Conservation (phyloP, 1,284 basidiomycete species). For the Rhizopogon parksii region DNA sequence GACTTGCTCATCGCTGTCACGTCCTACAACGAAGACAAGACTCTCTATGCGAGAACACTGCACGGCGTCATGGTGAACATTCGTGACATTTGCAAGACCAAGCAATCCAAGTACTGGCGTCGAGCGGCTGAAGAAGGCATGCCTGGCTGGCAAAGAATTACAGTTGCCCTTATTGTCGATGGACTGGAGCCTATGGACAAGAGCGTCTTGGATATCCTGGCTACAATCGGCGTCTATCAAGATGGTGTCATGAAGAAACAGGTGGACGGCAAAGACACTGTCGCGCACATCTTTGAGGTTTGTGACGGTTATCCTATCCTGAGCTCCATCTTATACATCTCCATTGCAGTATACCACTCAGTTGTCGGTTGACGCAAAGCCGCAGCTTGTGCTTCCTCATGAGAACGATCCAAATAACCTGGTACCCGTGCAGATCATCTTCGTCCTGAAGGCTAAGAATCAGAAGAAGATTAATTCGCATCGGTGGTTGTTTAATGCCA, state of each 20-base stretch:
- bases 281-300: constrained; percentile 88
- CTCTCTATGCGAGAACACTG: constrained; percentile 85
- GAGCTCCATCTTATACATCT: constrained; percentile 7
- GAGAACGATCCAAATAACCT: constrained; percentile 85
- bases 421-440: constrained; percentile 93
- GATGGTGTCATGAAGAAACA: constrained; percentile 97
- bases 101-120: constrained; percentile 92
- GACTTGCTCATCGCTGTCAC: constrained; percentile 92
- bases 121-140: constrained; percentile 78
- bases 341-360: constrained; percentile 75
- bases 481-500: constrained; percentile 97
- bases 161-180: constrained; percentile 88
- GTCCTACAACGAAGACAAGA: constrained; percentile 90
- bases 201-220: constrained; percentile 81
- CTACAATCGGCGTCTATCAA: constrained; percentile 86
- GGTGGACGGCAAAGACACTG: constrained; percentile 87
- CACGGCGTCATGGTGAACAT: constrained; percentile 98
- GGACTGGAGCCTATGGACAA: constrained; percentile 97
- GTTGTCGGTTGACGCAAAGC: constrained; percentile 84
- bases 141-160: constrained; percentile 90
- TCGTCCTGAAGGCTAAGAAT: constrained; percentile 94
- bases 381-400: constrained; percentile 86
- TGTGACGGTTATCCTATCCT: constrained; percentile 9
- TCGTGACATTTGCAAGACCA: constrained; percentile 96
- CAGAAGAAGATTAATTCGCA: constrained; percentile 97